Base-by-base conservation (phyloP, 2,329 filamentous ascomycete genomes). In the Sporothrix brunneoviolacea region DNA sequence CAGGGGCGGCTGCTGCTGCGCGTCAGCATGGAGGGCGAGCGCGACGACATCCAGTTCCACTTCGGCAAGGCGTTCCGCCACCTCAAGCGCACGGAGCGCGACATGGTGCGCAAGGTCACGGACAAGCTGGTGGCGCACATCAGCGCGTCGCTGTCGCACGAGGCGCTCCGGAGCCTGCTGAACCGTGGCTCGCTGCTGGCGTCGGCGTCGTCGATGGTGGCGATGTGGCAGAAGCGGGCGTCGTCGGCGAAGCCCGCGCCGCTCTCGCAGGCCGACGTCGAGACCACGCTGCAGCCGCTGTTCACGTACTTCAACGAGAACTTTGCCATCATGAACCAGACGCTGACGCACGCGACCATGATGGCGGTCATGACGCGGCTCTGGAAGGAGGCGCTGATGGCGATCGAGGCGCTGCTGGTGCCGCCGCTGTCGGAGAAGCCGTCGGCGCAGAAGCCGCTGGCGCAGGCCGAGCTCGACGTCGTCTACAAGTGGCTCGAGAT, bases 311-410 rank as follows among this genome's bases (percentile, higher is more conserved):
- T 98, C 64, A 88, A 98, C 64, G 91, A 96, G 65, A 98, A 98
- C 62, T 98, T 98, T 68, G 89, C 90, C 53, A 95, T 97, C 59
- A 95, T 98, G 91, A 96, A 97, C 70, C 83, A 93, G 67, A 96
- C 91, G 0, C 74, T 98, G 51, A 97, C 93, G 1, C 86, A 90
- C 52, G 84, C 89, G 51, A 94, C 93, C n/a, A 96, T 98, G 91
- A 83, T 91, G 60, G 91, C 93, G 64, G 93, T 98, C 60, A 98
- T 98, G 93, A 94, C 90, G 19, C 83, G 93, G 39, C 71, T 98
- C 6, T 98, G 93, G 93, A 98, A 98, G 69, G 93, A 98, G 66
- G 91, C 95, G 1, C 76, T 98, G 15, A 83, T 91, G 59, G 94
- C 91, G 1, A 86, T 97, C 56, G 93, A 98, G 68, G 80, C 80